Base-by-base conservation (phyloP, 108 stramenopile species). In the Nitzschia inconspicua region DNA sequence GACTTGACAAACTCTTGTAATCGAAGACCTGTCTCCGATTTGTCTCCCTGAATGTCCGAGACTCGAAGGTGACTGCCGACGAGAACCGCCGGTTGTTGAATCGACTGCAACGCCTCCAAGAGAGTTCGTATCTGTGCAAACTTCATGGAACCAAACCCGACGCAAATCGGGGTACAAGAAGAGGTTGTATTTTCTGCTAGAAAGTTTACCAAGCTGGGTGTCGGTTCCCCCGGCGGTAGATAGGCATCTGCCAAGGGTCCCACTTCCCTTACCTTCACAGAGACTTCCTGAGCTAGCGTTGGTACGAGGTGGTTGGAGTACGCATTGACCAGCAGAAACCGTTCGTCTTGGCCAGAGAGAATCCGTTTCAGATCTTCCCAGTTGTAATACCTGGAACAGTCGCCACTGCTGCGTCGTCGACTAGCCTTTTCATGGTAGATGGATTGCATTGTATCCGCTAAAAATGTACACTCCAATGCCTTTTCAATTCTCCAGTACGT, bases 131-230 rank as follows among this genome's bases (percentile, higher is more conserved):
- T 18, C 11, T 47, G 5, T 3, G n/a, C 20, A 40, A 64, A 64
- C 0, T 55, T 55, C 70, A 72, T 72, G 32, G 63, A 58, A 3
- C 70, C 70, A 51, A 59, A 72, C 3, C 70, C 70, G 25, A 72
- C 26, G 34, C 63, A 72, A 32, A 72, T 30, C n/a, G 70, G 70
- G n/a, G 34, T 56, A n/a, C n/a, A n/a, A n/a, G n/a, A n/a, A n/a
- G n/a, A n/a, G n/a, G n/a, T n/a, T 9, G 8, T 49, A 5, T 63
- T n/a, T 11, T 47, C 41, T 9, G 4, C 4, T 13, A 65, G 20
- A 48, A 65, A 72, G 9, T 32, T 28, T 9, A 46, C 51, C 25
- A 44, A 32, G 5, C 5, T 1, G 11, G 1, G 2, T 11, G 7
- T 9, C 3, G 8, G 2, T 13, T n/a, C 1, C n/a, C 2, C 10